A percentile compares a stretch with the other conserved stretches of the same genome.
phyloP scores from a whole-genome alignment of 2,329 filamentous ascomycete species.

The Lasiodiplodia sp. region DNA sequence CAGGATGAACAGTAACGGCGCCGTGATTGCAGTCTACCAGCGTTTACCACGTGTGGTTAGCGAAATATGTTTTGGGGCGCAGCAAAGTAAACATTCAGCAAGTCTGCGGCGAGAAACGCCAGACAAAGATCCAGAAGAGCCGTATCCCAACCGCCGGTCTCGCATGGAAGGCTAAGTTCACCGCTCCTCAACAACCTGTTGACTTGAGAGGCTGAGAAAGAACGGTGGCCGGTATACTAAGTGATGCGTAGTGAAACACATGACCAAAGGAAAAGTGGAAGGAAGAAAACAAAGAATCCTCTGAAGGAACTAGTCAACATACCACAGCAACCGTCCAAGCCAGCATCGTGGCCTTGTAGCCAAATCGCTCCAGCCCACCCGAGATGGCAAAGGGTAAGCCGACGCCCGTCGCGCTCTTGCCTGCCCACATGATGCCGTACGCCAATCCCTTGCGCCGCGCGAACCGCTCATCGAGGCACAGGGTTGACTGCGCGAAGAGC shows the following conservation, averaged over 20 bases:
- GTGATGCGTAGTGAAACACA: neutral
- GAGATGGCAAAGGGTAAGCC: slow-evolving; percentile 7
- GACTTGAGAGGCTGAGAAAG: neutral
- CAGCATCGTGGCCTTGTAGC: slow-evolving; percentile 4
- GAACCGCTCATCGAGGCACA: slow-evolving; percentile 64
- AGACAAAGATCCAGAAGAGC: neutral
- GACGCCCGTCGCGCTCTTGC: slow-evolving; percentile 19
- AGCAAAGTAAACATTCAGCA: neutral
- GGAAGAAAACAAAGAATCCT: neutral
- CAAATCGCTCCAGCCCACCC: slow-evolving; percentile 1
- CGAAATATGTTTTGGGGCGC: neutral
- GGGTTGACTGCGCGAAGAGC: slow-evolving; percentile 58
- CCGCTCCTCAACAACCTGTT: neutral
- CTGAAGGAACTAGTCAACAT: neutral
- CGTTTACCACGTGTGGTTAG: neutral
- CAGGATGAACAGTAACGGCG: slow-evolving; percentile 30
- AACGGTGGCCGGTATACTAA: neutral
- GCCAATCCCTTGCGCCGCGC: slow-evolving; percentile 60
- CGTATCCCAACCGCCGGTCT: neutral
- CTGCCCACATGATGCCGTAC: slow-evolving; percentile 56
- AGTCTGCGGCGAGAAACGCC: neutral
- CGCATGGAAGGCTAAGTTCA: neutral
- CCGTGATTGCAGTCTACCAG: slow-evolving; percentile 2
- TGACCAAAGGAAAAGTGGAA: neutral
- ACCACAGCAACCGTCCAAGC: slow-evolving; percentile 9